These are phyloP conservation scores for Nepenthes gracilis DNA, from an alignment of 148 eudicot genomes.

Conservation along the genomic window DNA sequence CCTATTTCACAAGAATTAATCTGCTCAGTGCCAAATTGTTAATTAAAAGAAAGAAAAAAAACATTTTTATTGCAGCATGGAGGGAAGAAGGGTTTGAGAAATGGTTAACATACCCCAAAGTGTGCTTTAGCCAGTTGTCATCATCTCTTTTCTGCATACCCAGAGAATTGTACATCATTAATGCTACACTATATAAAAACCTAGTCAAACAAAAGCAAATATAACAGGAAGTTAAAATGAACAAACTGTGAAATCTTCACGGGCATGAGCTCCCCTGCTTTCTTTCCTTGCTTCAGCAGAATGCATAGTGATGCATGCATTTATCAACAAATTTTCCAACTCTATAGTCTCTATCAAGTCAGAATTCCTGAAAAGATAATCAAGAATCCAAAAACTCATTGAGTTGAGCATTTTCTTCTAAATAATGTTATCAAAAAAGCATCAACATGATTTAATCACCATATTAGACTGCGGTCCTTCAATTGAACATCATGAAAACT, in stretches of 20 bases:
- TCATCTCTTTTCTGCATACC: slow-evolving; percentile 81
- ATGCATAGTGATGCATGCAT: slow-evolving; percentile 95
- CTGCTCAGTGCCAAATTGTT: too few species aligned
- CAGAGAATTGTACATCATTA: slow-evolving; percentile 11
- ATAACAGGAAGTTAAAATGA: neutral
- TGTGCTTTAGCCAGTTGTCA: slow-evolving; percentile 88
- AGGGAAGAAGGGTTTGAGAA: neutral
- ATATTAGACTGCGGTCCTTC: slow-evolving; percentile 85
- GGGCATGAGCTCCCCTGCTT: slow-evolving; percentile 95
- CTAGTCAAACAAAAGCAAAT: neutral
- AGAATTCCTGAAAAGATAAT: slow-evolving; percentile 55
- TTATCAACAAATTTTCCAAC: slow-evolving; percentile 88
- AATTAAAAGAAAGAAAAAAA: too few species aligned
- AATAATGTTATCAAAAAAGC: neutral
- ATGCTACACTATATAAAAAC: neutral
- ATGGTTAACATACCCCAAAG: slow-evolving; percentile 51
- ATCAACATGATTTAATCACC: slow-evolving; percentile 29
- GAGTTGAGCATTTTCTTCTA: neutral
- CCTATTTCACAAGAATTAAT: too few species aligned
- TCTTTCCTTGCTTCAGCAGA: slow-evolving; percentile 99
- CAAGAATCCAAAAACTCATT: neutral
- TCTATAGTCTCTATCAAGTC: slow-evolving; percentile 95
- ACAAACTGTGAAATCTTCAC: slow-evolving; percentile 87
- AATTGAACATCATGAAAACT: slow-evolving; percentile 89
- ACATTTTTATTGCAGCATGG: too few species aligned